A percentile compares a stretch with the other conserved stretches of the same genome.
These are phyloP conservation scores for Camelina neglecta DNA, from an alignment of 345 rosid species.

Conservation along the genomic window DNA sequence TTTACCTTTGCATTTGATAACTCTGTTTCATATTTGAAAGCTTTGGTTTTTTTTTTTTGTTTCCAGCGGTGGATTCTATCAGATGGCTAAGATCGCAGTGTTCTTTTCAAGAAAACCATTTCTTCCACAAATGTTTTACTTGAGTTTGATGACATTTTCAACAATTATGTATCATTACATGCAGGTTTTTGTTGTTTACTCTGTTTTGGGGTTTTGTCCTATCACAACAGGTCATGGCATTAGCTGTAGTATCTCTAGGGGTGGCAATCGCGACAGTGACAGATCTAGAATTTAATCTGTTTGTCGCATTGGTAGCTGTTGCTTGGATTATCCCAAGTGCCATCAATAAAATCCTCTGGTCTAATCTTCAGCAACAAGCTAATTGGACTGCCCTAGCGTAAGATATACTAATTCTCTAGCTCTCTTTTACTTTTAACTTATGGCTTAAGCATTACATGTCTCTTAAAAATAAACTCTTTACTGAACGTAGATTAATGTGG, in stretches of 20 bases:
- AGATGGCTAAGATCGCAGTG: slow-evolving; percentile 94
- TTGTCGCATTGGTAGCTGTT: slow-evolving; percentile 79
- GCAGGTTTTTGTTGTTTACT: slow-evolving; percentile 26
- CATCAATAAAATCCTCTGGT: slow-evolving; percentile 89
- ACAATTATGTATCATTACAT: background rate
- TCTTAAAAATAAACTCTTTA: slow-evolving; percentile 7
- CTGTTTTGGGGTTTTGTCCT: slow-evolving; percentile 24
- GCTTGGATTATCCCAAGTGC: slow-evolving; percentile 97
- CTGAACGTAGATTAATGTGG: slow-evolving; percentile 83
- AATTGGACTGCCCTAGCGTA: slow-evolving; percentile 98
- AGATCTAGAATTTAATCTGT: slow-evolving; percentile 81
- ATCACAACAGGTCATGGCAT: slow-evolving; percentile 65
- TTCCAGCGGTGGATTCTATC: slow-evolving; percentile 92
- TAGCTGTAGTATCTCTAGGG: slow-evolving; percentile 74
- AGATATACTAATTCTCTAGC: slow-evolving; percentile 50
- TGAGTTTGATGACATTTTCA: background rate
- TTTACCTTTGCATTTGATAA: background rate
- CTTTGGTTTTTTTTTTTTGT: background rate
- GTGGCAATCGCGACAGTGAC: slow-evolving; percentile 91
- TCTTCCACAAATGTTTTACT: slow-evolving; percentile 62
- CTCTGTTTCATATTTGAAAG: slow-evolving; percentile 4
- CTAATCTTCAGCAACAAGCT: slow-evolving; percentile 83
- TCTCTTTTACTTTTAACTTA: slow-evolving; percentile 5
- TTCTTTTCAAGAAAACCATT: slow-evolving; percentile 67
- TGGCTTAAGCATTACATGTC: slow-evolving; percentile 13